Percentiles rank a stretch among this genome's conserved stretches.
Evolutionary conservation across 2,329 filamentous ascomycete species (phyloP).

Genomic region (Aspergillus luchuensis): DNA sequence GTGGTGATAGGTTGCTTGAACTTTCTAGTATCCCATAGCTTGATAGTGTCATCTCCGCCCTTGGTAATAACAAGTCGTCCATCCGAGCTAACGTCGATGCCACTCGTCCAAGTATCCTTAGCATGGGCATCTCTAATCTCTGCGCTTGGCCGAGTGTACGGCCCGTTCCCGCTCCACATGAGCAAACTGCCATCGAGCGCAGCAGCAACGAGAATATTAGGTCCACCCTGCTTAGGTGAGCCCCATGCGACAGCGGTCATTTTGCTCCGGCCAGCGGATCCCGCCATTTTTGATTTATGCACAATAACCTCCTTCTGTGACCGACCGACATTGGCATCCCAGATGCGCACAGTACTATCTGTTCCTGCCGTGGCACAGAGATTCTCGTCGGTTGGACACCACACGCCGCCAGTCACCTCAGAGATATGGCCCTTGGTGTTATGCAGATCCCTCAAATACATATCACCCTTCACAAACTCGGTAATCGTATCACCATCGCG

Average conservation of each 20-base stretch:
- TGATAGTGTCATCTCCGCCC: slow-evolving; percentile 89
- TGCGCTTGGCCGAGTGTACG: slow-evolving; percentile 76
- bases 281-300: slow-evolving; percentile 88
- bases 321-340: slow-evolving; percentile 91
- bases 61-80: slow-evolving; percentile 87
- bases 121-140: slow-evolving; percentile 84
- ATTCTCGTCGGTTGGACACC: slow-evolving; percentile 86
- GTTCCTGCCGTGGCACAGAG: slow-evolving; percentile 87
- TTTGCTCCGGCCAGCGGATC: slow-evolving; percentile 83
- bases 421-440: slow-evolving; percentile 97
- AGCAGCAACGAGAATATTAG: slow-evolving; percentile 75
- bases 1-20: slow-evolving; percentile 88
- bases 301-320: slow-evolving; percentile 92
- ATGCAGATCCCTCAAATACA: slow-evolving; percentile 96
- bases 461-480: slow-evolving; percentile 95
- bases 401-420: slow-evolving; percentile 83
- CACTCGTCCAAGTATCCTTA: slow-evolving; percentile 84
- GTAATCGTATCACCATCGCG: slow-evolving; percentile 83
- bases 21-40: slow-evolving; percentile 95
- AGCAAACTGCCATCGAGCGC: slow-evolving; percentile 87
- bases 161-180: slow-evolving; percentile 89
- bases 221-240: slow-evolving; percentile 71
- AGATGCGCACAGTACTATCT: slow-evolving; percentile 93
- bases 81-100: slow-evolving; percentile 86
- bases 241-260: slow-evolving; percentile 95